Evolutionary conservation across 1,139 yeast genomes (phyloP).

Genomic region (Geotrichum cucujoidarum): DNA sequence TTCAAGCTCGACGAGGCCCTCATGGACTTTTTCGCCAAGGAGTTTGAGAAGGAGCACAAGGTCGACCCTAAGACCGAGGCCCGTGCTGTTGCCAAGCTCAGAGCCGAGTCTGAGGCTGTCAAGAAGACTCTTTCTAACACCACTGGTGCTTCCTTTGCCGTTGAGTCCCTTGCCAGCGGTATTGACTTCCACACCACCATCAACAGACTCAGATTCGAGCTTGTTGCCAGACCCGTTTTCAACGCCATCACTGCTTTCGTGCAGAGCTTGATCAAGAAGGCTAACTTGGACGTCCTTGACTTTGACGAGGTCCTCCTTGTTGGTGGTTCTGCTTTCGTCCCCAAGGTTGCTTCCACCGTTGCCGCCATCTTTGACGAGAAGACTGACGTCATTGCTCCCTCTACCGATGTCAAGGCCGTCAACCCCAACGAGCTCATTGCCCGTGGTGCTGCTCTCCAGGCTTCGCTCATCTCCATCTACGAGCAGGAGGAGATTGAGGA

Average conservation of each 20-base stretch:
- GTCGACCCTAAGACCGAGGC: conserved; percentile 75
- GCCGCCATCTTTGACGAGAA: conserved; percentile 65
- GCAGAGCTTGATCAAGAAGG: conserved; percentile 70
- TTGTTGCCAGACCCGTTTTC: conserved; percentile 75
- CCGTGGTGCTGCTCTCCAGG: conserved; percentile 97
- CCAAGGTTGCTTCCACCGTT: conserved; percentile 79
- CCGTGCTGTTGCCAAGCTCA: conserved; percentile 84
- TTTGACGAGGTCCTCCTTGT: conserved; percentile 86
- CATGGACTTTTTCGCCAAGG: conserved; percentile 82
- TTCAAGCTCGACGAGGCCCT: conserved; percentile 74
- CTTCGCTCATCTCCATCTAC: conserved; percentile 74
- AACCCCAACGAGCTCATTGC: conserved; percentile 87
- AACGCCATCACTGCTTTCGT: conserved; percentile 72
- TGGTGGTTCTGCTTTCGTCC: conserved; percentile 92
- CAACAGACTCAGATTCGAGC: conserved; percentile 91
- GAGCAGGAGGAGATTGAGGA: conserved; percentile 85
- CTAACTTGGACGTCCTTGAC: conserved; percentile 78
- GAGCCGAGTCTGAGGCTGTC: conserved; percentile 75
- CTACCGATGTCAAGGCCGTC: conserved; percentile 66
- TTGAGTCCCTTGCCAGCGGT: conserved; percentile 93
- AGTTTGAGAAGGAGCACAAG: conserved; percentile 83
- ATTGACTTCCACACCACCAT: conserved; percentile 87
- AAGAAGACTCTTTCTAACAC: conserved; percentile 93
- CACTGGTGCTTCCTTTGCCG: conserved; percentile 81
- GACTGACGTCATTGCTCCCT: conserved; percentile 73